A percentile compares a stretch with the other conserved stretches of the same genome.
phyloP scores from a whole-genome alignment of 805 yeast genomes.

The Ogataea ramenticola region DNA sequence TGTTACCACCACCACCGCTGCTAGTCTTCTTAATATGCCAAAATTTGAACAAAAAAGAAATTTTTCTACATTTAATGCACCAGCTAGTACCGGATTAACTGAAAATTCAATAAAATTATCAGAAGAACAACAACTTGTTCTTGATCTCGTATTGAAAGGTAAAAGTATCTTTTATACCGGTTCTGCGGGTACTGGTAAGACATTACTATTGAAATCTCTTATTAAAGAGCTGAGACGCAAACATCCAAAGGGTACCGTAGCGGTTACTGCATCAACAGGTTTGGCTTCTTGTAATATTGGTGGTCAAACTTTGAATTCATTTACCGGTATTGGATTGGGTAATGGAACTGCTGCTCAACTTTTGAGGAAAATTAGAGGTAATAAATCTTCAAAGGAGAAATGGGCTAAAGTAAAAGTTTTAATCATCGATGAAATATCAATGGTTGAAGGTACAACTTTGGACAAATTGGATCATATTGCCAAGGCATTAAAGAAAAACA shows the following conservation, averaged over 20 bases:
- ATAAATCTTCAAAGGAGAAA: slow-evolving; percentile 38
- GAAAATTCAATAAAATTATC: slow-evolving; percentile 28
- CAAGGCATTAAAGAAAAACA: slow-evolving; percentile 34
- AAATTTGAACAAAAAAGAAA: too few species aligned
- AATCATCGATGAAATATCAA: slow-evolving; percentile 71
- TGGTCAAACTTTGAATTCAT: slow-evolving; percentile 71
- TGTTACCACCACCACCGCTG: too few species aligned
- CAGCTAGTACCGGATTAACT: not conserved
- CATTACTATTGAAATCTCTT: slow-evolving; percentile 65
- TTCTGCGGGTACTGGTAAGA: slow-evolving; percentile 98
- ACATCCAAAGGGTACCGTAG: slow-evolving; percentile 46
- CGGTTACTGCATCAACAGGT: slow-evolving; percentile 81
- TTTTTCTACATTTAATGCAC: not conserved
- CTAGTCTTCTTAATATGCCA: too few species aligned
- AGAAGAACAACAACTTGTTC: slow-evolving; percentile 59
- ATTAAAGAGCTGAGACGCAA: slow-evolving; percentile 44
- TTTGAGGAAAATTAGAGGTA: slow-evolving; percentile 45
- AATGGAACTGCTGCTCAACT: slow-evolving; percentile 40
- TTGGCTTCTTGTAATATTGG: slow-evolving; percentile 78
- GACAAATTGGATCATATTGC: slow-evolving; percentile 61
- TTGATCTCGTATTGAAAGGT: slow-evolving; percentile 55
- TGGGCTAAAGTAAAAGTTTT: slow-evolving; percentile 57
- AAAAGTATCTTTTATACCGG: slow-evolving; percentile 85
- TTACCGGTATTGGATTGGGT: slow-evolving; percentile 73
- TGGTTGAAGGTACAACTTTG: slow-evolving; percentile 66